Base-by-base conservation (phyloP, 108 stramenopile genomes). In the Chaetoceros muelleri region DNA sequence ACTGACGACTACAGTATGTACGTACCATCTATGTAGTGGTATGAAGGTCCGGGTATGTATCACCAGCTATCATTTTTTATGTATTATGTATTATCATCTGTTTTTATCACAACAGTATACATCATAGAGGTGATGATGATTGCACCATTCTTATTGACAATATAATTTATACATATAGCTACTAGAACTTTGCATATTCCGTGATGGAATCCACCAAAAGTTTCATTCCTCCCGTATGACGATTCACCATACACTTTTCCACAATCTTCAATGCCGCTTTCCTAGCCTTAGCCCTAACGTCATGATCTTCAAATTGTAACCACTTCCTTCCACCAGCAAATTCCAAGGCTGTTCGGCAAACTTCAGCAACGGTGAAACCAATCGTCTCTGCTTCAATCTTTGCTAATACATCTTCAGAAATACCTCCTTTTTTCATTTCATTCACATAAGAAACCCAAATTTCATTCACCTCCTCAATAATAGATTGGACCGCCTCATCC, bases 281-380 rank as follows among this genome's bases (percentile, higher is more conserved):
- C 53, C 68, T 62, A 18, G 87, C 64, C 25, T 69, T 72, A 54
- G 74, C 74, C 48, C 82, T 82, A 16, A 65, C 60, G 21, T 60
- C 60, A 22, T 63, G 40, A 53, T 88, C 77, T 28, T 88, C 83
- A 58, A 88, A 88, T 66, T 88, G 87, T 50, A 88, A 54, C 87
- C 87, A 88, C 23, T 70, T 58, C 13, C 87, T 69, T 40, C 79
- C 77, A 2, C 87, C 87, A 5, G 87, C 87, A 67, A 76, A 78
- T 16, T 72, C 87, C 24, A 88, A 60, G 3, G 81, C 79, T 10
- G 87, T 88, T 16, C 87, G 70, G 31, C 78, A 81, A 2, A 88
- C 81, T 57, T 88, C 87, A 2, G 78, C 78, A 0, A 80, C 73
- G 2, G 82, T 78, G 57, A 82, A 88, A 40, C 87, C 87, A 20